Conservation (phyloP, 2,329 filamentous ascomycete species). For the Trichoderma atrobrunneum region DNA sequence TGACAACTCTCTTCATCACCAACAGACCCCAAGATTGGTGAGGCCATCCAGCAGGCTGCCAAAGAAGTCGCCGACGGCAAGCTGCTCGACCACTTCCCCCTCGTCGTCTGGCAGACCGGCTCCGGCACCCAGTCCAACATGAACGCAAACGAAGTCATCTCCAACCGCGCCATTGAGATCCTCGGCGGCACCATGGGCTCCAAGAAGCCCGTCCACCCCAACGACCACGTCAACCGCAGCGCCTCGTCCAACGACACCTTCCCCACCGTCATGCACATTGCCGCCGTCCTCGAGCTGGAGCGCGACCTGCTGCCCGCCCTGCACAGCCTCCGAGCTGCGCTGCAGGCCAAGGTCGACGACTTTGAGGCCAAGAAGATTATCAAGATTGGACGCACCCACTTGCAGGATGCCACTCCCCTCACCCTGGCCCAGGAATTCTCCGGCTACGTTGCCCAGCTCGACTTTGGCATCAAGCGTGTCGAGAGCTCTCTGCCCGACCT, state of each 20-base stretch:
- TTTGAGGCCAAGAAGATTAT: conserved; percentile 87
- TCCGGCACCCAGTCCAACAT: conserved; percentile 99
- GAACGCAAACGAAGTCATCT: conserved; percentile 99
- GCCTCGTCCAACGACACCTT: conserved; percentile 99
- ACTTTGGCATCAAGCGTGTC: conserved; percentile 84
- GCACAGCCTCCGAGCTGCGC: conserved; percentile 73
- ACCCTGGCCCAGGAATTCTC: conserved; percentile 97
- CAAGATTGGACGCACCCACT: conserved; percentile 97
- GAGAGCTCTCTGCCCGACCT: conserved; percentile 80
- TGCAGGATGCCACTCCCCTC: conserved; percentile 94
- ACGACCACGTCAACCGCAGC: conserved; percentile 99
- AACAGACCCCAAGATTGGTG: conserved; percentile 67
- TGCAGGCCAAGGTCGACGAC: conserved; percentile 84
- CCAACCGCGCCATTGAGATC: conserved; percentile 97
- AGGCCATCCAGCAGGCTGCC: conserved; percentile 93
- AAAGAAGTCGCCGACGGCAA: conserved; percentile 90
- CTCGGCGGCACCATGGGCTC: conserved; percentile 88
- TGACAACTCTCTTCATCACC: not conserved
- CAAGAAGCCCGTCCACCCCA: conserved; percentile 99
- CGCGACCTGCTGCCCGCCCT: conserved; percentile 79
- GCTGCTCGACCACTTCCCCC: conserved; percentile 94
- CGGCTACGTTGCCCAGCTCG: conserved; percentile 92
- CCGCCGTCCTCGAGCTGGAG: conserved; percentile 90
- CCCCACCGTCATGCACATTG: conserved; percentile 99
- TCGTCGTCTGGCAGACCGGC: conserved; percentile 98